phyloP scores from a whole-genome alignment of 108 stramenopile species.

The Nannochloropsis salina region DNA sequence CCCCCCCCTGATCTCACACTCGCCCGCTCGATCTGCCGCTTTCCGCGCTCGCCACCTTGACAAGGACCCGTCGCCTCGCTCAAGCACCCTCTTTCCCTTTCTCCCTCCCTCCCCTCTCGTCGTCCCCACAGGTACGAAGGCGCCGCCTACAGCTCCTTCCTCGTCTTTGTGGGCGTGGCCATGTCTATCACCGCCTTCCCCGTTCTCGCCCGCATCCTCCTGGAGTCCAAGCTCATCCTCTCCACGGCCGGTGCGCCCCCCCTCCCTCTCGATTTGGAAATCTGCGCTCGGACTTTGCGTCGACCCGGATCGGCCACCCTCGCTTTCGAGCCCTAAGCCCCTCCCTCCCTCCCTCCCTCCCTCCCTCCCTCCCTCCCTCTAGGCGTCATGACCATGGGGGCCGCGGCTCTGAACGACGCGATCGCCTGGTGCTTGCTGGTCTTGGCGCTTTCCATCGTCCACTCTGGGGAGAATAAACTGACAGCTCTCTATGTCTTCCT shows the following conservation, averaged over 20 bases:
- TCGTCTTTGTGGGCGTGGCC: slow-evolving; percentile 31
- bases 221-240: slow-evolving; percentile 27
- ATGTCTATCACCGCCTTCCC: slow-evolving; percentile 44
- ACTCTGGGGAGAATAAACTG: slow-evolving; percentile 24
- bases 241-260: slow-evolving; percentile 24
- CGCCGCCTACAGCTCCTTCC: slow-evolving; percentile 21
- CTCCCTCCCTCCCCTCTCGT: not conserved
- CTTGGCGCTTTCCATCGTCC: slow-evolving; percentile 28
- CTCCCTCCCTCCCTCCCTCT: not conserved
- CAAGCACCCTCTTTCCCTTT: not conserved
- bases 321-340: not conserved
- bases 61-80: not conserved
- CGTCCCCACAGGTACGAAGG: not conserved
- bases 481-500: not conserved
- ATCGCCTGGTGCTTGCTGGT: slow-evolving; percentile 32
- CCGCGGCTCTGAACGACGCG: slow-evolving; percentile 37
- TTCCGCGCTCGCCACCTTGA: too few species aligned
- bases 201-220: slow-evolving; percentile 30
- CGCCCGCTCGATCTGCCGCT: too few species aligned
- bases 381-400: slow-evolving; percentile 35
- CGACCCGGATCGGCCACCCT: too few species aligned
- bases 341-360: not conserved
- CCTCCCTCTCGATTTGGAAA: not conserved
- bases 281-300: too few species aligned
- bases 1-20: too few species aligned